These are phyloP conservation scores for Ilyonectria robusta DNA, from an alignment of 2,329 filamentous ascomycete species.

Conservation along the genomic window DNA sequence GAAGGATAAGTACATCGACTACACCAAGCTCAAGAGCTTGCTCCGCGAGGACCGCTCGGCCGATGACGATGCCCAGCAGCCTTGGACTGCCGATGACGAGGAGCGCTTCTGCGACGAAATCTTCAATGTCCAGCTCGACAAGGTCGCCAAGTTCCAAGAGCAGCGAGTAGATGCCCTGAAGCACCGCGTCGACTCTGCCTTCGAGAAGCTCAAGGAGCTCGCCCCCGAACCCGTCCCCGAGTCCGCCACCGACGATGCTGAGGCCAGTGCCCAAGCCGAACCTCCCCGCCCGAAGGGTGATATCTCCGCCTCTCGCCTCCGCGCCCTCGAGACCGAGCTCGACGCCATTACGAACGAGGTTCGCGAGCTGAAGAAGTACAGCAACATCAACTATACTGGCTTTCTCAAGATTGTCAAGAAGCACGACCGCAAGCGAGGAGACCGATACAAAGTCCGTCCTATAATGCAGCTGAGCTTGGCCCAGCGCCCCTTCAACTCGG, in stretches of 20 bases:
- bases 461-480: conserved; percentile 92
- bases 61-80: conserved; percentile 69
- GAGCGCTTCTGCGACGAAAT: conserved; percentile 94
- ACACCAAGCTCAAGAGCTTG: conserved; percentile 90
- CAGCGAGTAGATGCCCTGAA: conserved; percentile 76
- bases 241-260: conserved; percentile 66
- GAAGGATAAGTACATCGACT: conserved; percentile 96
- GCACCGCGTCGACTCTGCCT: conserved; percentile 67
- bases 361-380: conserved; percentile 94
- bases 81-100: conserved; percentile 96
- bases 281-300: conserved; percentile 61
- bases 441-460: conserved; percentile 88
- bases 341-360: conserved; percentile 92
- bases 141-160: conserved; percentile 91
- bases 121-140: conserved; percentile 94
- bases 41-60: conserved; percentile 80
- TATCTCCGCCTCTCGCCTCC: conserved; percentile 68
- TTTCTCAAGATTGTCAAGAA: conserved; percentile 99
- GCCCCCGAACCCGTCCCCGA: conserved; percentile 66
- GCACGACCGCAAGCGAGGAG: conserved; percentile 93
- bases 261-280: conserved; percentile 40
- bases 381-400: conserved; percentile 95
- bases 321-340: conserved; percentile 83
- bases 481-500: conserved; percentile 94
- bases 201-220: conserved; percentile 84